Conservation (phyloP, 1,284 basidiomycete species). For the Pseudozyma sp. region DNA sequence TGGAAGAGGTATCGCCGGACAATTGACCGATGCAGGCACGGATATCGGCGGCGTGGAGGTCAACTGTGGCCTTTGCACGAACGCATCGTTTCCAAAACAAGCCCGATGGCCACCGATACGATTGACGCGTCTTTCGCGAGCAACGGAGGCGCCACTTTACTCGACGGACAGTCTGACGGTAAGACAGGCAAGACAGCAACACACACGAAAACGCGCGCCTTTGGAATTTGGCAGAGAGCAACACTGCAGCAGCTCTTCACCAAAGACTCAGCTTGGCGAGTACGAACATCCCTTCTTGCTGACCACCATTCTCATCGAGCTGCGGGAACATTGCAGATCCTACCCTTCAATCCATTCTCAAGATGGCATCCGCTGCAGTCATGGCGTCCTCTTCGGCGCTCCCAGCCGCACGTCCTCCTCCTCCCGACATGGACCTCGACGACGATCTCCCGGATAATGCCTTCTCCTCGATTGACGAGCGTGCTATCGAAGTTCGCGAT, state of each 20-base stretch:
- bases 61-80: background rate
- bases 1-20: constrained; percentile 28
- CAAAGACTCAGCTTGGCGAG: background rate
- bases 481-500: constrained; percentile 67
- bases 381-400: constrained; percentile 38
- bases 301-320: background rate
- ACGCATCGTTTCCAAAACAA: constrained; percentile 7
- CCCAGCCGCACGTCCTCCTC: constrained; percentile 52
- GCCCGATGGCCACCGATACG: constrained; percentile 9
- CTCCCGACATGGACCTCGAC: constrained; percentile 57
- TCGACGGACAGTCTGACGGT: constrained; percentile 13
- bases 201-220: background rate
- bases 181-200: constrained; percentile 5
- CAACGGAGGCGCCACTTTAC: constrained; percentile 31
- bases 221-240: background rate
- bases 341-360: background rate
- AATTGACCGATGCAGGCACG: constrained; percentile 36
- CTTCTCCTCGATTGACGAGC: constrained; percentile 56
- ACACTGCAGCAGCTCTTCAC: background rate
- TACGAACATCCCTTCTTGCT: background rate
- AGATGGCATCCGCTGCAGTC: constrained; percentile 52
- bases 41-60: constrained; percentile 5
- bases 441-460: constrained; percentile 52
- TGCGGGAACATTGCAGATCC: too few species aligned
- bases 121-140: constrained; percentile 34